A percentile compares a stretch with the other conserved stretches of the same genome.
Conservation (phyloP, 306 rosid genomes). For the Biancaea sappan region DNA sequence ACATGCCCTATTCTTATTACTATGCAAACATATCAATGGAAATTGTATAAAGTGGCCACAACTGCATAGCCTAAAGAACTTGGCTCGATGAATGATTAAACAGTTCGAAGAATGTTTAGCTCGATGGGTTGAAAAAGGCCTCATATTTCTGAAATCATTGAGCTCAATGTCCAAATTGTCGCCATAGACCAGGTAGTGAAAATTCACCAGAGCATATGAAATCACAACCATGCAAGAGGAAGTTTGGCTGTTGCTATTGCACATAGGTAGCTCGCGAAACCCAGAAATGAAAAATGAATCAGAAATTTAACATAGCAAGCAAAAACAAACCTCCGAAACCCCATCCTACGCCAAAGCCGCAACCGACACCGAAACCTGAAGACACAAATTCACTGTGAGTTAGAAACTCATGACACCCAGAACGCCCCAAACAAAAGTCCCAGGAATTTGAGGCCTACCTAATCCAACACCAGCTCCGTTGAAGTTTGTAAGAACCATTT, state of each 20-base stretch:
- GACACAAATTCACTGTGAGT: neutral
- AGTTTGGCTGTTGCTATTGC: neutral
- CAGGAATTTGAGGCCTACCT: conserved; percentile 47
- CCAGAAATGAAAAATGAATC: conserved; percentile 33
- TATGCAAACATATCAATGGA: neutral
- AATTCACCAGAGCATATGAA: neutral
- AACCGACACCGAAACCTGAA: conserved; percentile 91
- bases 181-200: neutral
- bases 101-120: neutral
- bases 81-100: neutral
- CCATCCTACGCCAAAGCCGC: conserved; percentile 97
- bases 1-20: neutral
- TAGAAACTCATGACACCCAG: neutral
- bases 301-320: neutral
- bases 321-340: conserved; percentile 86
- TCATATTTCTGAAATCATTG: neutral
- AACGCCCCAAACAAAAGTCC: neutral
- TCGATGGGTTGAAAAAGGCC: neutral
- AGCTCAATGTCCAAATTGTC: neutral
- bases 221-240: neutral
- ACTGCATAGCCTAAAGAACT: neutral
- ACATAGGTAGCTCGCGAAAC: neutral
- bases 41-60: neutral
- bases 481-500: conserved; percentile 85
- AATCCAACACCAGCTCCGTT: conserved; percentile 86